Conservation (phyloP, 164 flowering plant species). For the Houttuynia cordata region DNA sequence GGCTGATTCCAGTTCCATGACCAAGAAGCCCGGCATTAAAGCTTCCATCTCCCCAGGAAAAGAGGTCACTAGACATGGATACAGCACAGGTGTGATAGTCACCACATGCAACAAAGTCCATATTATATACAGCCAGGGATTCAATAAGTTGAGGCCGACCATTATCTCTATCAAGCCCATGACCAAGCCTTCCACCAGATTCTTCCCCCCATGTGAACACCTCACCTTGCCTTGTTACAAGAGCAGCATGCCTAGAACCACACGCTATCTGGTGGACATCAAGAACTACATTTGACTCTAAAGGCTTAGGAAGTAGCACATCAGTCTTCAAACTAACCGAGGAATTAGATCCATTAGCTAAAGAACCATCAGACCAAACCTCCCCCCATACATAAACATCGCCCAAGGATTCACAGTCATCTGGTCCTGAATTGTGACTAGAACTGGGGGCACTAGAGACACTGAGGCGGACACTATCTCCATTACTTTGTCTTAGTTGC, state of each 20-base stretch:
- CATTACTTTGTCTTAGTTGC: slow-evolving; percentile 64
- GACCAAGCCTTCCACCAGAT: slow-evolving; percentile 83
- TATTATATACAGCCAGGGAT: slow-evolving; percentile 37
- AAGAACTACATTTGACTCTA: no score
- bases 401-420: slow-evolving; percentile 82
- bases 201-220: slow-evolving; percentile 97
- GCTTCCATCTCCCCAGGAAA: slow-evolving; percentile 82
- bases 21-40: slow-evolving; percentile 69
- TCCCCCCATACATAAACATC: slow-evolving; percentile 97
- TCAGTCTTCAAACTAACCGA: slow-evolving; percentile 34
- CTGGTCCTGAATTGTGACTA: slow-evolving; percentile 82
- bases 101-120: slow-evolving; percentile 73
- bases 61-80: slow-evolving; percentile 57
- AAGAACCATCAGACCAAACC: slow-evolving; percentile 50
- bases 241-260: slow-evolving; percentile 75
- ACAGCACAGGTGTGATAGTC: slow-evolving; percentile 83
- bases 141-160: slow-evolving; percentile 71
- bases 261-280: slow-evolving; percentile 82
- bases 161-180: slow-evolving; percentile 48
- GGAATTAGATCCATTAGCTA: slow-evolving; percentile 24
- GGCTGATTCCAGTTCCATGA: slow-evolving; percentile 58
- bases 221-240: slow-evolving; percentile 86
- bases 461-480: slow-evolving; percentile 75
- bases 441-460: slow-evolving; percentile 88
- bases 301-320: slow-evolving; percentile 65